phyloP scores from a whole-genome alignment of 1,139 yeast species.

The Lodderomyces oxycetoniae region DNA sequence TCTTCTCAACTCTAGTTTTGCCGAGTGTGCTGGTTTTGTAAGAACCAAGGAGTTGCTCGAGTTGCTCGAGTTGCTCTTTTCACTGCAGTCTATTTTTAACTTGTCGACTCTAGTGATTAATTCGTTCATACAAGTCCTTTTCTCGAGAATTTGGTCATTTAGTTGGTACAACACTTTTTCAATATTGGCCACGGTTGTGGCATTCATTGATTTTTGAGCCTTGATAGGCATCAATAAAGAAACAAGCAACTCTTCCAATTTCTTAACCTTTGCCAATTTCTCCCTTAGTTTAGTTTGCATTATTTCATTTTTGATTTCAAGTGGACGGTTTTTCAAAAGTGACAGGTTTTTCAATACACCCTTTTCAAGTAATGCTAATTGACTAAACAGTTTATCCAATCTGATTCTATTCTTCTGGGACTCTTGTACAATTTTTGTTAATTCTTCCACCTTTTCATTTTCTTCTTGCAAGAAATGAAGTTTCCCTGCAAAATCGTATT shows the following conservation, averaged over 20 bases:
- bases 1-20: slow-evolving; percentile 10
- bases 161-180: slow-evolving; percentile 22
- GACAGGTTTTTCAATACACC: slow-evolving; percentile 8
- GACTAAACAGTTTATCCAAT: slow-evolving; percentile 19
- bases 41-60: too few species aligned
- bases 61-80: neutral
- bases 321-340: slow-evolving; percentile 17
- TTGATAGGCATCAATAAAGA: slow-evolving; percentile 26
- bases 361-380: slow-evolving; percentile 14
- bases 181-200: slow-evolving; percentile 17
- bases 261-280: slow-evolving; percentile 17
- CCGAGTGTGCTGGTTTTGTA: too few species aligned
- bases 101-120: slow-evolving; percentile 12
- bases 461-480: slow-evolving; percentile 3
- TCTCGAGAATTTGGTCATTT: slow-evolving; percentile 17
- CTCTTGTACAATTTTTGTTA: slow-evolving; percentile 11
- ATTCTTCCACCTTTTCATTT: slow-evolving; percentile 5
- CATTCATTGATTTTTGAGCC: slow-evolving; percentile 16
- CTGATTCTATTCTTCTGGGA: slow-evolving; percentile 13
- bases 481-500: slow-evolving; percentile 2
- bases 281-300: slow-evolving; percentile 18
- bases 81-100: slow-evolving; percentile 6
- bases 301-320: slow-evolving; percentile 20
- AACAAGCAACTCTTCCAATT: slow-evolving; percentile 18
- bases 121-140: slow-evolving; percentile 14